Percentiles rank a stretch among this genome's conserved stretches.
Conservation (phyloP, 75 land plant species). For the Adiantum capillusveneris region DNA sequence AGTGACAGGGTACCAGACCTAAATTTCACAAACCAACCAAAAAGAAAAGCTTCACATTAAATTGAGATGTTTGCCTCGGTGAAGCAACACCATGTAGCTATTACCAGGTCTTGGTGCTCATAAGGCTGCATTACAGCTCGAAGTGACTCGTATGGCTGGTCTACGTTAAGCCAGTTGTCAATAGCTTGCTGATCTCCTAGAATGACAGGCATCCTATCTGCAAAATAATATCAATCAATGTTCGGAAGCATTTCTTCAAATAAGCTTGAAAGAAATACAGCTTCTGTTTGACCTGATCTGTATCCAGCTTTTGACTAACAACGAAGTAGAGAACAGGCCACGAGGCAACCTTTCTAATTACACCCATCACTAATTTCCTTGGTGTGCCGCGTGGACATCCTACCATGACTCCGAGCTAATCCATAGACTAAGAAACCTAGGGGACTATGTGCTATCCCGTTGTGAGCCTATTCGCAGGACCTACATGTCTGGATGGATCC, state of each 20-base stretch:
- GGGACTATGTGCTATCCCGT: too few relatives aligned
- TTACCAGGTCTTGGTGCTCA: conserved; percentile 58
- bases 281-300: neutral
- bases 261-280: neutral
- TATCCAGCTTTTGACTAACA: neutral
- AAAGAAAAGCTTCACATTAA: too few relatives aligned
- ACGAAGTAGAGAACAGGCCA: too few relatives aligned
- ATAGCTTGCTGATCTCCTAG: conserved; percentile 35
- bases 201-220: conserved; percentile 76
- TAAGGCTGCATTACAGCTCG: conserved; percentile 47
- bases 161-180: conserved; percentile 40
- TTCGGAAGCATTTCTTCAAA: too few relatives aligned
- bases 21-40: neutral
- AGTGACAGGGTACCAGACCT: conserved; percentile 66
- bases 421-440: too few relatives aligned
- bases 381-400: too few relatives aligned
- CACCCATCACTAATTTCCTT: too few relatives aligned
- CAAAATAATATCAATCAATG: neutral
- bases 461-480: too few relatives aligned
- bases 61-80: too few relatives aligned
- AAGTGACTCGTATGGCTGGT: conserved; percentile 24
- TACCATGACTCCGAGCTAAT: too few relatives aligned
- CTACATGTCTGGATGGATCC: too few relatives aligned
- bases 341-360: too few relatives aligned
- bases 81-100: neutral